A percentile compares a stretch with the other conserved stretches of the same genome.
These are phyloP conservation scores for Pinguiococcus pyrenoidosus DNA, from an alignment of 108 stramenopile genomes.

Conservation along the genomic window DNA sequence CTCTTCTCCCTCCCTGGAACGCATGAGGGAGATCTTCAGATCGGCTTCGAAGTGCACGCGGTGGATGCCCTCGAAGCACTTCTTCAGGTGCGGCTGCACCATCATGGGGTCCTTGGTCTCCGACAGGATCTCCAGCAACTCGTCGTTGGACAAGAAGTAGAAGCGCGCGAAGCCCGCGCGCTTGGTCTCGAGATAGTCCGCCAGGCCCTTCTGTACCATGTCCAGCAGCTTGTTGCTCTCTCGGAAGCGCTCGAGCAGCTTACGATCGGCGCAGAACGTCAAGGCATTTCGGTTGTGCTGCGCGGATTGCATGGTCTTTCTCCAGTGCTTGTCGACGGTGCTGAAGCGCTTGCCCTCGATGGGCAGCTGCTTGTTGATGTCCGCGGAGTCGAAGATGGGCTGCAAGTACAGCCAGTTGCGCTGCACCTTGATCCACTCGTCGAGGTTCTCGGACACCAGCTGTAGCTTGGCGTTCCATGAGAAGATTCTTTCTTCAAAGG, in stretches of 20 bases:
- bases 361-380: constrained; percentile 54
- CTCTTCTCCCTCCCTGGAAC: constrained; percentile 33
- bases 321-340: constrained; percentile 48
- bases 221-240: constrained; percentile 36
- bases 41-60: constrained; percentile 30
- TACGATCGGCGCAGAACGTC: constrained; percentile 26
- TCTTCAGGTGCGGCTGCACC: constrained; percentile 29
- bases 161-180: constrained; percentile 34
- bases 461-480: constrained; percentile 33
- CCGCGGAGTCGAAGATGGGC: constrained; percentile 49
- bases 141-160: constrained; percentile 43
- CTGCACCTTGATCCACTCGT: constrained; percentile 43
- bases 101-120: constrained; percentile 33
- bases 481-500: constrained; percentile 29
- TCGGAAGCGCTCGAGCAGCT: constrained; percentile 30
- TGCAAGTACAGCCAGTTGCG: constrained; percentile 49
- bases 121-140: constrained; percentile 38
- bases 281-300: constrained; percentile 1
- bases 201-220: constrained; percentile 44
- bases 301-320: constrained; percentile 21
- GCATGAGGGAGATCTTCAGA: constrained; percentile 37
- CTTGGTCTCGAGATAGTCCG: constrained; percentile 37
- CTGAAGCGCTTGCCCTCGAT: constrained; percentile 40
- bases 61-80: constrained; percentile 38
- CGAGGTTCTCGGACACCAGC: constrained; percentile 33